phyloP scores from a whole-genome alignment of 1,139 yeast species.

The Suhomyces maxii region DNA sequence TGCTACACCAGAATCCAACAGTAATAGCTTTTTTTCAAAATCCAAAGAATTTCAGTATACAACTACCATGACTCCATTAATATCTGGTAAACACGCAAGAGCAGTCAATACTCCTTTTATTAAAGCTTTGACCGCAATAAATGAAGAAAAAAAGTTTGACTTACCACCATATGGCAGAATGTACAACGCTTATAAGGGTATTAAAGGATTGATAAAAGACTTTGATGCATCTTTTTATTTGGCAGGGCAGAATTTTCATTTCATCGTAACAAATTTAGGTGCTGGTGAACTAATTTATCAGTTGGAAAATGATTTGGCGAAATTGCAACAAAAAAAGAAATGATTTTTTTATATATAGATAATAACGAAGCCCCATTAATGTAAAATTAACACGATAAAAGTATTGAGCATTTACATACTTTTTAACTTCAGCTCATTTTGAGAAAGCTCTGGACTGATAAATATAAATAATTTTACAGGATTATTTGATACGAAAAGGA shows the following conservation, averaged over 20 bases:
- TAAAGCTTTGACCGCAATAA: conserved; percentile 7
- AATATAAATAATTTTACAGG: too few relatives aligned
- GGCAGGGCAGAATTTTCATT: conserved; percentile 35
- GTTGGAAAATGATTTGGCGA: conserved; percentile 2
- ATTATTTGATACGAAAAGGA: too few relatives aligned
- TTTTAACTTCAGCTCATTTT: too few relatives aligned
- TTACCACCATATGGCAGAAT: conserved; percentile 41
- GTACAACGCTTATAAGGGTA: conserved; percentile 33
- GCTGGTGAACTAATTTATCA: conserved; percentile 5
- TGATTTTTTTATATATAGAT: not conserved
- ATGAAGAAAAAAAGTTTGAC: conserved; percentile 2
- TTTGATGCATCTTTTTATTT: conserved; percentile 31
- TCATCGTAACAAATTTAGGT: conserved; percentile 12
- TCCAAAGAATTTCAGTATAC: conserved; percentile 10
- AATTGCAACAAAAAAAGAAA: not conserved
- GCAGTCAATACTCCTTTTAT: conserved; percentile 36
- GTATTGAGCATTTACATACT: too few relatives aligned
- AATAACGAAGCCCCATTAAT: not conserved
- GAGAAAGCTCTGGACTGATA: too few relatives aligned
- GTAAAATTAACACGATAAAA: not conserved
- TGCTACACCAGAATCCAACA: conserved; percentile 32
- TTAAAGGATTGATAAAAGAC: conserved; percentile 15
- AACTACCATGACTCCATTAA: conserved; percentile 35
- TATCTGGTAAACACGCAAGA: conserved; percentile 44
- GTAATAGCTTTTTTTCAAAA: conserved; percentile 20